phyloP scores from a whole-genome alignment of 2,329 filamentous ascomycete genomes.

The Ophiocordyceps camponoti-saundersi region DNA sequence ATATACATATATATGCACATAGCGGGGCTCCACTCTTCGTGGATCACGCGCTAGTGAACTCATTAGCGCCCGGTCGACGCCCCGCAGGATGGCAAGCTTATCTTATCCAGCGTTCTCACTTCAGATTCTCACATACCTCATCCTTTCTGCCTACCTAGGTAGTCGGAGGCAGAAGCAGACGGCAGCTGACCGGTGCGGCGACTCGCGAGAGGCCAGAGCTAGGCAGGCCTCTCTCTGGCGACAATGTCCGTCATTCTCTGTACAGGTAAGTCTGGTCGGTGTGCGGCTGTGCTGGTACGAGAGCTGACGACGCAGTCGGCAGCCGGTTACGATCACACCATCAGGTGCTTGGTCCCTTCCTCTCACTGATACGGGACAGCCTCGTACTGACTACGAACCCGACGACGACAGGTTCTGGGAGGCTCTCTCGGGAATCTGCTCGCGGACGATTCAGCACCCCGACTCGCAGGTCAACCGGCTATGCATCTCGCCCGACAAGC shows the following conservation, averaged over 20 bases:
- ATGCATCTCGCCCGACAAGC: slow-evolving; percentile 96
- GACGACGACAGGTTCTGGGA: slow-evolving; percentile 69
- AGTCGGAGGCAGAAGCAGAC: background rate
- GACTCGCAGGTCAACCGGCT: slow-evolving; percentile 97
- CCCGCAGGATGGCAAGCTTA: background rate
- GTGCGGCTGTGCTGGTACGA: background rate
- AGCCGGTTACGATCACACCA: slow-evolving; percentile 49
- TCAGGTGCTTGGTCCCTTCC: slow-evolving; percentile 24
- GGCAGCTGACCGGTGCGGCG: background rate
- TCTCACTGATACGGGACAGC: background rate
- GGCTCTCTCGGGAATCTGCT: slow-evolving; percentile 92
- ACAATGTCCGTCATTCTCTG: slow-evolving; percentile 46
- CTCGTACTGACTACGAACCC: slow-evolving; percentile 4
- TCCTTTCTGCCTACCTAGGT: too few species aligned
- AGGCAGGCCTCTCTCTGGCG: background rate
- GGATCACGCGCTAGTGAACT: too few species aligned
- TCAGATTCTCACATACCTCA: background rate
- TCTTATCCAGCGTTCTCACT: background rate
- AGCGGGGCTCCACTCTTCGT: too few species aligned
- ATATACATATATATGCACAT: too few species aligned
- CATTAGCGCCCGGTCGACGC: too few species aligned
- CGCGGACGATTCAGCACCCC: slow-evolving; percentile 90
- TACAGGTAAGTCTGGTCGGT: slow-evolving; percentile 25
- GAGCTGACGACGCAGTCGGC: slow-evolving; percentile 6
- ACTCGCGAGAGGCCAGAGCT: background rate